Conservation (phyloP, 768 basidiomycete genomes). For the Punctularia strigosozonata region DNA sequence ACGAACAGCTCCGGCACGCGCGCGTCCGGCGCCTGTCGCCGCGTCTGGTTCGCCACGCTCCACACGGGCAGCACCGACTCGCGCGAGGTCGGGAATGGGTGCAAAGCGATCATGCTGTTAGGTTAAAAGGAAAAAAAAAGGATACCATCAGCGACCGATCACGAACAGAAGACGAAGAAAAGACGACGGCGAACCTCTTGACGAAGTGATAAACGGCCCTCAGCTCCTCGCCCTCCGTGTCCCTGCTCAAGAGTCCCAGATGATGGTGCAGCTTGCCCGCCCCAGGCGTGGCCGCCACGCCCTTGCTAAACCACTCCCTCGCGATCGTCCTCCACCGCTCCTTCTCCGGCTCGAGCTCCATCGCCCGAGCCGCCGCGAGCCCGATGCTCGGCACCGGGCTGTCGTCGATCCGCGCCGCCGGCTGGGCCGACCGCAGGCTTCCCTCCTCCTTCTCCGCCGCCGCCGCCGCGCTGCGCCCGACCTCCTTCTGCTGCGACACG, state of each 20-base stretch:
- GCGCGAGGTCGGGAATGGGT: constrained; percentile 78
- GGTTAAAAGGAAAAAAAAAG: neutral
- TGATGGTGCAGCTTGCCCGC: constrained; percentile 92
- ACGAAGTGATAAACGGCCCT: constrained; percentile 87
- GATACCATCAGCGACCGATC: constrained; percentile 1
- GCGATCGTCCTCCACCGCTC: constrained; percentile 88
- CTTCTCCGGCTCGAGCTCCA: constrained; percentile 84
- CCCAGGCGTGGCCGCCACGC: constrained; percentile 84
- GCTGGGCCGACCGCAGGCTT: constrained; percentile 30
- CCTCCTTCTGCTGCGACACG: no score
- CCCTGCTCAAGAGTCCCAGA: constrained; percentile 76
- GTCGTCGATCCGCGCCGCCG: constrained; percentile 47
- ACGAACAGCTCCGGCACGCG: constrained; percentile 73
- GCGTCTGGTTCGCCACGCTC: constrained; percentile 61
- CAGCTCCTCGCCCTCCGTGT: constrained; percentile 73
- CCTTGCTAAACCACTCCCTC: constrained; percentile 85
- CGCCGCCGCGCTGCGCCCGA: no score
- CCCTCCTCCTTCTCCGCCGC: constrained; percentile 26
- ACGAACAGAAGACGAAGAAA: constrained; percentile 3
- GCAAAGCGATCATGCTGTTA: constrained; percentile 78
- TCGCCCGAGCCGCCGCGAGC: constrained; percentile 62
- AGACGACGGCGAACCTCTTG: constrained; percentile 77
- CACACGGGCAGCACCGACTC: constrained; percentile 88
- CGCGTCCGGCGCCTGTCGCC: constrained; percentile 68
- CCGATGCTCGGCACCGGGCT: constrained; percentile 75